Evolutionary conservation across 2,329 filamentous ascomycete species (phyloP), one percentile per base, ranked within the genome.

Genomic region (Colletotrichum siamense): DNA sequence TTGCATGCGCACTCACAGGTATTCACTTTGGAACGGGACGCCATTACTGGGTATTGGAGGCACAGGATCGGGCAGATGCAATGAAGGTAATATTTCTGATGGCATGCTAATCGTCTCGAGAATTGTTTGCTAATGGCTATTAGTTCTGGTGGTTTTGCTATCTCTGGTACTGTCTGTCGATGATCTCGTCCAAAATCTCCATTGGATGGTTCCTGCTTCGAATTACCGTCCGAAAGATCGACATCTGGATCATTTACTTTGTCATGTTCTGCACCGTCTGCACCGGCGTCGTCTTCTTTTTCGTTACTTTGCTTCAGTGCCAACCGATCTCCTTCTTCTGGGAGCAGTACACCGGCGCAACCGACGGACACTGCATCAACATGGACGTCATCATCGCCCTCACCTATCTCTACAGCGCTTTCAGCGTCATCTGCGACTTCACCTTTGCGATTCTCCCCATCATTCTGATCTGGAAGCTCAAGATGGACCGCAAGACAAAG

Each of bases 401-500:
- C 30, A 89, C 88, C 10, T 90, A 91, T 73, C 81, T 89, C 3
- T 90, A 91, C 81, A 90, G 89, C 77, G 86, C 84, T 4, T 84
- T 87, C 30, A 89, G 87, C 55, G 87, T 89, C 55, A 80, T 88
- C 30, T 88, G 86, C 65, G 90, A 92, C 80, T 87, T 91, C 64
- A 87, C 86, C 0, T 86, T 91, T 71, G 89, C 89, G 8, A 81
- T 91, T n/a, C 80, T 92, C 6, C 90, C 90, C 1, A 86, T 90
- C 8, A 88, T 89, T 75, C 84, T 94, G 8, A 86, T 93, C 3
- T 89, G 86, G 84, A 86, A 87, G 32, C 80, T 92, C 44, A 88
- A 92, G 72, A 92, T 93, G 88, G 87, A 88, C 63, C 79, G 77
- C 9, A 86, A 85, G 77, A 89, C 87, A 4, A 93, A 92, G 79